These are phyloP conservation scores for Purpureocillium takamizusanense DNA, from an alignment of 2,329 filamentous ascomycete species.

Conservation along the genomic window DNA sequence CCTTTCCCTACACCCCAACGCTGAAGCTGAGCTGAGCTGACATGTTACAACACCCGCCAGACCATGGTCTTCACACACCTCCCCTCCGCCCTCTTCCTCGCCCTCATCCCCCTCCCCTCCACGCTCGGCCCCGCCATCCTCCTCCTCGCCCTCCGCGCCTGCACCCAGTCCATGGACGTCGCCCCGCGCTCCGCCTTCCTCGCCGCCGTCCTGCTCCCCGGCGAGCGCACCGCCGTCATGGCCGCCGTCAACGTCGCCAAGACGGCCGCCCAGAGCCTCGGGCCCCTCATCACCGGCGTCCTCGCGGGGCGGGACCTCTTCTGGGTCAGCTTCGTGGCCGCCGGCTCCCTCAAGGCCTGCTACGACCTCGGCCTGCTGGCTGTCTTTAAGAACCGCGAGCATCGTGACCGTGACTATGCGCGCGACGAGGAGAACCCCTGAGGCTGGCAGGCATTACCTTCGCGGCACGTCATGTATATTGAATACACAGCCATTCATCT, in stretches of 20 bases:
- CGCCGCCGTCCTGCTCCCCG: conserved; percentile 52
- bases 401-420: conserved; percentile 1
- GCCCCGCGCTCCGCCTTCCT: conserved; percentile 63
- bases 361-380: conserved; percentile 52
- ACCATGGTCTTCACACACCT: conserved; percentile 72
- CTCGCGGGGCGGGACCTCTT: conserved; percentile 47
- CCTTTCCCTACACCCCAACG: no score
- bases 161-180: conserved; percentile 59
- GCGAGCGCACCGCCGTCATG: conserved; percentile 64
- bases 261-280: conserved; percentile 52
- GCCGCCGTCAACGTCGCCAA: conserved; percentile 62
- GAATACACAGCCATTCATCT: no score
- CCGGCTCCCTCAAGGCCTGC: conserved; percentile 50
- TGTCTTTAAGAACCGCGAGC: conserved; percentile 9
- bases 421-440: background rate
- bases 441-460: no score
- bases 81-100: conserved; percentile 56
- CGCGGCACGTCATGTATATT: no score
- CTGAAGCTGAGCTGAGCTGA: no score
- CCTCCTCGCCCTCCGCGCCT: conserved; percentile 53
- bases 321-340: conserved; percentile 54
- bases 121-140: conserved; percentile 43
- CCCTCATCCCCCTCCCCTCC: conserved; percentile 50
- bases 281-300: conserved; percentile 55
- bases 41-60: conserved; percentile 18